Base-by-base conservation (phyloP, 2,329 filamentous ascomycete species). In the Cladosporium colombiae region DNA sequence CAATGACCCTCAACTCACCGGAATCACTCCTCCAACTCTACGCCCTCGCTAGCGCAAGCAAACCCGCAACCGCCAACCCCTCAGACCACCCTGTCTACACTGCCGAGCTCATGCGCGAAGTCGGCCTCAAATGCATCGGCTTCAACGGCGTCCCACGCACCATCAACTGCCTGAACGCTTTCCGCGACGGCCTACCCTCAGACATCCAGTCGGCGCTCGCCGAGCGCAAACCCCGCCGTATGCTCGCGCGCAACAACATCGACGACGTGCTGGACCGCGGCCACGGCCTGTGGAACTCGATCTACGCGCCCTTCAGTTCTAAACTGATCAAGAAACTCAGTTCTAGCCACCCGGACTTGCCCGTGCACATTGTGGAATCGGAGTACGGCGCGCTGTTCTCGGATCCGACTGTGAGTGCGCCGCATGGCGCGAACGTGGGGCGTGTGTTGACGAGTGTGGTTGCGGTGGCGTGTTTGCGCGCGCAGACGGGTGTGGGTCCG, bases 1-100 rank as follows among this genome's bases (percentile, higher is more conserved):
- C 91, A 1, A 91, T 94, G 80, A 95, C 92, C 0, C 87, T 95
- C 82, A 95, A 96, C 81, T 93, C 91, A 1, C 91, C 91, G 27
- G 89, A 91, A 65, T 90, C 91, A 3, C 85, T 94, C 70, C 79
- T 86, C 4, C 78, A 84, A 25, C 84, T 93, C 14, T 88, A 88
- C 78, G 74, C 83, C 56, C 72, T 81, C 23, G 80, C 77, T 8
- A 76, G 77, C 4, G 68, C 74, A 7, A 49, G 67, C 21, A 33
- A 21, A 2, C 71, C 66, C 70, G 23, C 68, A 21, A 52, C 65
- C n/a, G 7, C 68, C 18, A 72, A 72, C 52, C 37, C 64, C 23
- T 11, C 68, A 10, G 73, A 73, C 55, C 75, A 79, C 37, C 75
- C 79, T 16, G 79, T 85, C 2, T 79, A 82, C 29, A 82, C 85